These are phyloP conservation scores for Puccinia brachypodii DNA, from an alignment of 1,284 basidiomycete species.

Conservation along the genomic window DNA sequence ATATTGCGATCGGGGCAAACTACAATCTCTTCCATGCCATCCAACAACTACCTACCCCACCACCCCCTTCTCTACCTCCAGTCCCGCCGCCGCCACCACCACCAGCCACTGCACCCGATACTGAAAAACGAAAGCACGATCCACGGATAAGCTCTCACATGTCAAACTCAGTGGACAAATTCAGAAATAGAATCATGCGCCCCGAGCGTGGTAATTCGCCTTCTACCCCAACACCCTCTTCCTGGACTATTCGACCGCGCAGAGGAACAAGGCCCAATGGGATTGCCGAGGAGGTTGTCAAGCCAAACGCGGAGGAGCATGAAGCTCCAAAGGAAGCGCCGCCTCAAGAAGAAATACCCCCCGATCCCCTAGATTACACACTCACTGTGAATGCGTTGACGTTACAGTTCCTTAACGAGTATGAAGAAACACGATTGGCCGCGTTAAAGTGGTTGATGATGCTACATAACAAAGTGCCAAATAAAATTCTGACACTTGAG, in stretches of 20 bases:
- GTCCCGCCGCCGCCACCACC: slow-evolving; percentile 46
- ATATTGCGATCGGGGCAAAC: slow-evolving; percentile 82
- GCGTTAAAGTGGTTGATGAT: slow-evolving; percentile 98
- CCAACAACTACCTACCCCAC: slow-evolving; percentile 75
- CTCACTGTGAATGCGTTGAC: slow-evolving; percentile 88
- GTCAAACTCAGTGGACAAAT: slow-evolving; percentile 36
- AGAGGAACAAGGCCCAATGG: slow-evolving; percentile 4
- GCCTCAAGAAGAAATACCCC: slow-evolving; percentile 59
- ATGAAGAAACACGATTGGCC: slow-evolving; percentile 91
- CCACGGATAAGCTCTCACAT: slow-evolving; percentile 5
- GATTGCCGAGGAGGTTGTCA: slow-evolving; percentile 17
- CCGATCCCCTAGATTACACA: slow-evolving; percentile 84
- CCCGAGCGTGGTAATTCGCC: slow-evolving; percentile 45
- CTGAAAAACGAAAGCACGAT: slow-evolving; percentile 27
- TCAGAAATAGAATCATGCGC: slow-evolving; percentile 20
- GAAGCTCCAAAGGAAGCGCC: neutral
- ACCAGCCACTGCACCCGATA: slow-evolving; percentile 25
- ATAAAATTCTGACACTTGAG: slow-evolving; percentile 93
- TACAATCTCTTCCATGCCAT: slow-evolving; percentile 80
- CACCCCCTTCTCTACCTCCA: slow-evolving; percentile 59
- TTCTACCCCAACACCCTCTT: neutral
- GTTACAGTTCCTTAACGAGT: slow-evolving; percentile 90
- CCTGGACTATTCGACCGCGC: slow-evolving; percentile 16
- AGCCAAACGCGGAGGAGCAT: neutral
- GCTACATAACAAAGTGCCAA: slow-evolving; percentile 95